A percentile compares a stretch with the other conserved stretches of the same genome.
phyloP scores from a whole-genome alignment of 2,329 filamentous ascomycete genomes.

The Colletotrichum orbiculare region DNA sequence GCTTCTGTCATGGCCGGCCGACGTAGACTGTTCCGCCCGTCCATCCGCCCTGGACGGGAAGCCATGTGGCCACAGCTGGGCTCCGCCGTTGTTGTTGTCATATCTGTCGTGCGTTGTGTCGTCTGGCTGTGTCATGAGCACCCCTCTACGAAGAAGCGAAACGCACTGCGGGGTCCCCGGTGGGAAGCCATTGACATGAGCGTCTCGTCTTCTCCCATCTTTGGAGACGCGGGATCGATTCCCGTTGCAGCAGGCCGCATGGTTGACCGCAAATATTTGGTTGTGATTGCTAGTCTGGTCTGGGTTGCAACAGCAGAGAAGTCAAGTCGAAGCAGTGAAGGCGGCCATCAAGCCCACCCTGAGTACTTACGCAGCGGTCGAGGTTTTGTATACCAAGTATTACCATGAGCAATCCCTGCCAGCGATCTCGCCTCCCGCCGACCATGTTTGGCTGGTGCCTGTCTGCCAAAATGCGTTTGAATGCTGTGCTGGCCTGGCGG shows the following conservation, averaged over 20 bases:
- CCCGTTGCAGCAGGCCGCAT: background rate
- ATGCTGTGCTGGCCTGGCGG: background rate
- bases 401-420: slow-evolving; percentile 1
- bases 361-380: no score
- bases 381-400: background rate
- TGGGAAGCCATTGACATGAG: background rate
- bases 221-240: background rate
- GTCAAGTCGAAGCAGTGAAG: slow-evolving; percentile 2
- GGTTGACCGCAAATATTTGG: no score
- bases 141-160: slow-evolving; percentile 23
- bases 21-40: slow-evolving; percentile 12
- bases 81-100: background rate
- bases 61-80: slow-evolving; percentile 1
- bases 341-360: slow-evolving; percentile 1
- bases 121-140: slow-evolving; percentile 7
- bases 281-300: background rate
- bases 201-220: no score
- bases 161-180: slow-evolving; percentile 19
- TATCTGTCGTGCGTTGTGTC: slow-evolving; percentile 7
- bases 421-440: slow-evolving; percentile 4
- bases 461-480: background rate
- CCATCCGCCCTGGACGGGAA: slow-evolving; percentile 16
- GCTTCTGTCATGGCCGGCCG: slow-evolving; percentile 2
- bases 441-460: slow-evolving; percentile 9
- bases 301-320: slow-evolving; percentile 1